Evolutionary conservation across 495 filamentous ascomycete genomes (phyloP).

Genomic region (Jackrogersella multiformis): DNA sequence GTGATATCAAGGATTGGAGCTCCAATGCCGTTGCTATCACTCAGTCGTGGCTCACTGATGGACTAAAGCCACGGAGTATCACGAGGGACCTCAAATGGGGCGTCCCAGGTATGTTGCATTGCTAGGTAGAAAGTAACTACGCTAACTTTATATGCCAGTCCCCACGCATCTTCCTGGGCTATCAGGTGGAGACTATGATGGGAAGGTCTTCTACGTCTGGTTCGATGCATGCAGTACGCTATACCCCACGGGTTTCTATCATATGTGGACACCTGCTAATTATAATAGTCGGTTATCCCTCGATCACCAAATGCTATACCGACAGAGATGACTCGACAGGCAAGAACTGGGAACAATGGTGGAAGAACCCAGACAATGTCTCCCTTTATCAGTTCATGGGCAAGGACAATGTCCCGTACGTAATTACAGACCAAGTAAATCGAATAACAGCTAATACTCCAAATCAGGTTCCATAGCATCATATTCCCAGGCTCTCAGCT

Average conservation of each 20-base stretch:
- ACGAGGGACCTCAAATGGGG: conserved; percentile 95
- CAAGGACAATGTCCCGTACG: conserved; percentile 96
- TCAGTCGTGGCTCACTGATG: conserved; percentile 81
- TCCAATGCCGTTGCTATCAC: conserved; percentile 77
- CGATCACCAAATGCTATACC: conserved; percentile 94
- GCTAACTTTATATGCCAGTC: conserved; percentile 37
- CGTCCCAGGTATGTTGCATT: conserved; percentile 63
- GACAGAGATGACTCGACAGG: conserved; percentile 48
- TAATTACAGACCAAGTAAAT: conserved; percentile 54
- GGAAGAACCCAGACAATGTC: conserved; percentile 88
- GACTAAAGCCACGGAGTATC: conserved; percentile 84
- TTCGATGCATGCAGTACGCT: conserved; percentile 85
- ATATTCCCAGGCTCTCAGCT: conserved; percentile 91
- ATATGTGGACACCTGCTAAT: conserved; percentile 4
- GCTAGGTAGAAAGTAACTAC: background rate
- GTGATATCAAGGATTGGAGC: conserved; percentile 69
- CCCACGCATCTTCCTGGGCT: conserved; percentile 53
- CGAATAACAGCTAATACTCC: conserved; percentile 10
- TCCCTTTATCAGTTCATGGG: conserved; percentile 97
- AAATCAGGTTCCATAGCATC: conserved; percentile 55
- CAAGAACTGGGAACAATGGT: conserved; percentile 90
- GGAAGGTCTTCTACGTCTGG: conserved; percentile 97
- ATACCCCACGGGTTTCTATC: background rate
- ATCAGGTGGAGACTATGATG: conserved; percentile 70
- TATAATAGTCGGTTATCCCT: conserved; percentile 79